Evolutionary conservation across 208 protist species (phyloP), one percentile per base, ranked within the genome.

Genomic region (Leptomonas pyrrhocoris): DNA sequence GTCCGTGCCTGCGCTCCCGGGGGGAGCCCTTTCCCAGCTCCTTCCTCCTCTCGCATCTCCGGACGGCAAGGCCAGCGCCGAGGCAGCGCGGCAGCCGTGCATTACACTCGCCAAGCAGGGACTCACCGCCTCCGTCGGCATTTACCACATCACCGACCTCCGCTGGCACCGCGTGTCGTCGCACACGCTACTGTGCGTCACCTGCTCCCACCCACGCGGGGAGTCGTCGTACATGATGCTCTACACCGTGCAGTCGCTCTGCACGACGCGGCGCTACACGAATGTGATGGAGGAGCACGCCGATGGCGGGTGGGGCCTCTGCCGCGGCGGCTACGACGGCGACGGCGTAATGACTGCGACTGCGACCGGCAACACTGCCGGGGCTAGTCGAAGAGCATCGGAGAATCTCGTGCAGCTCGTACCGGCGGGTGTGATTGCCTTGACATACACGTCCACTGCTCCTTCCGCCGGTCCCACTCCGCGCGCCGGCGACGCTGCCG

Each of bases 181-280:
- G 36, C 84, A 90, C 65, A 93, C 81, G 30, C 66, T 95, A 42
- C 77, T 95, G 2, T 93, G 87, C 61, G 87, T 95, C 43, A 90
- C 83, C 15, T 93, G 87, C 56, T 68, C 66, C 7, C 77, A 85
- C 40, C 77, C 75, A 21, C 31, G 80, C n/a, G 76, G 83, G 40
- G 74, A 72, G 58, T 58, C 66, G 13, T 46, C 65, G 2, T 83
- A 55, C 51, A 49, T 94, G 58, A 72, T 80, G 65, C 81, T 95
- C 25, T 95, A 90, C 72, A 93, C 79, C 2, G 63, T 93, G 36
- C 81, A 93, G 63, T 85, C 77, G 0, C 62, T 90, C 30, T 73
- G 80, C 2, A 58, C 68, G 38, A 60, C 78, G 28, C 60, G 63
- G 38, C 49, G 56, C 48, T 84, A 76, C 69, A 77, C 65, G 0